A percentile compares a stretch with the other conserved stretches of the same genome.
Evolutionary conservation across 805 yeast species (phyloP).

Genomic region (Saturnispora hagleri): DNA sequence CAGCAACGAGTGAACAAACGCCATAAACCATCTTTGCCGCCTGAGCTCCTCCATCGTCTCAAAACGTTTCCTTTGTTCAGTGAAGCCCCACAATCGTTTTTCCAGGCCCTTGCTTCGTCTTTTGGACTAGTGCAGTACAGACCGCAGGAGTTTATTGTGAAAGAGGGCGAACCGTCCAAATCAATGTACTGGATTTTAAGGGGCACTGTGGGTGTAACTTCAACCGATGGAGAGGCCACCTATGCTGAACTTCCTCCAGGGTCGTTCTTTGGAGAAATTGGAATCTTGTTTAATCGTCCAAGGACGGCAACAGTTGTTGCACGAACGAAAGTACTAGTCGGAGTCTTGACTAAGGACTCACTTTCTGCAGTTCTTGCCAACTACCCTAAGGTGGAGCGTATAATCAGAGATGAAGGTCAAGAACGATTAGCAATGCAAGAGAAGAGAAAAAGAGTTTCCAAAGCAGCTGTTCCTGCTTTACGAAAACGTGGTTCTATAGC

Average conservation of each 20-base stretch:
- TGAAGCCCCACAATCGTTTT: conserved; percentile 59
- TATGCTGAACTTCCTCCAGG: conserved; percentile 66
- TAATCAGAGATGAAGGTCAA: conserved; percentile 71
- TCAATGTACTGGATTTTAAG: conserved; percentile 75
- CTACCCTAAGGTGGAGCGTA: conserved; percentile 57
- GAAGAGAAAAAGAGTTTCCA: conserved; percentile 41
- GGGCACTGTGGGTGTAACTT: conserved; percentile 69
- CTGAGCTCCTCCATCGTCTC: conserved; percentile 44
- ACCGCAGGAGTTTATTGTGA: conserved; percentile 62
- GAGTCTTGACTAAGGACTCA: conserved; percentile 58
- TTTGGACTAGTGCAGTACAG: conserved; percentile 51
- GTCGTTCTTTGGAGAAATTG: conserved; percentile 71
- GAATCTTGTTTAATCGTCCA: conserved; percentile 65
- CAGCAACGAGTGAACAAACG: not conserved
- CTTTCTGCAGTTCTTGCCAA: conserved; percentile 49
- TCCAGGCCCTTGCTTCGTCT: conserved; percentile 47
- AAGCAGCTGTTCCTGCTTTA: conserved; percentile 15
- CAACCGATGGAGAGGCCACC: conserved; percentile 67
- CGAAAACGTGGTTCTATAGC: conserved; percentile 7
- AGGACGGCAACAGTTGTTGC: conserved; percentile 75
- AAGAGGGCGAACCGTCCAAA: conserved; percentile 62
- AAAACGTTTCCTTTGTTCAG: conserved; percentile 56
- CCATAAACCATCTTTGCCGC: conserved; percentile 30
- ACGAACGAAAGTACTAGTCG: conserved; percentile 53
- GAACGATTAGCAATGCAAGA: conserved; percentile 66